Conservation (phyloP, 2,329 filamentous ascomycete genomes). For the Exophiala xenobiotica region DNA sequence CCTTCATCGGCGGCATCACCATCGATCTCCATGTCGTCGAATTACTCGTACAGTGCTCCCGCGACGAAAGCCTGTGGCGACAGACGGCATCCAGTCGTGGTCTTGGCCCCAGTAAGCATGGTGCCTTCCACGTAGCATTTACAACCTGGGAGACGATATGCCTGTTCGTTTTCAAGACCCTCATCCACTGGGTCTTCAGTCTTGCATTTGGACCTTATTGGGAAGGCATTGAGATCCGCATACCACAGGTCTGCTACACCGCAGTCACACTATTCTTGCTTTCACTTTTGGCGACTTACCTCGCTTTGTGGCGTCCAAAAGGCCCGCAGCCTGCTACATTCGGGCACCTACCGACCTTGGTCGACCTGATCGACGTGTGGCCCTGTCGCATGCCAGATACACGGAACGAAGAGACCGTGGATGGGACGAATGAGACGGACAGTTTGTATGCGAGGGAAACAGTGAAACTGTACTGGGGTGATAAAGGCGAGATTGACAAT, state of each 20-base stretch:
- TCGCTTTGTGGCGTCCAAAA: neutral
- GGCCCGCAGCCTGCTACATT: neutral
- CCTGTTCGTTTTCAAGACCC: conserved; percentile 5
- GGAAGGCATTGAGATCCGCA: conserved; percentile 3
- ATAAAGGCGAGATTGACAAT: neutral
- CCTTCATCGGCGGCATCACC: neutral
- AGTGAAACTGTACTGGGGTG: neutral
- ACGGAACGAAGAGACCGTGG: neutral
- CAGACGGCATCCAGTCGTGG: neutral
- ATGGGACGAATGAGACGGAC: neutral
- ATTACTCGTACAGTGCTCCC: conserved; percentile 2
- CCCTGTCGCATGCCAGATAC: neutral
- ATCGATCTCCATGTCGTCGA: conserved; percentile 3
- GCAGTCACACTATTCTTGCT: neutral
- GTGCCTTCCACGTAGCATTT: neutral
- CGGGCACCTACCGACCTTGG: neutral
- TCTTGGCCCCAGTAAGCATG: neutral
- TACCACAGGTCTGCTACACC: conserved; percentile 1
- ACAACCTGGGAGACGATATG: neutral
- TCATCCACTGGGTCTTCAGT: conserved; percentile 1
- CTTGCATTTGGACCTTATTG: conserved; percentile 1
- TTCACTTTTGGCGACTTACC: neutral
- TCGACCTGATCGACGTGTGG: neutral
- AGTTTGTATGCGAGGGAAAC: no score
- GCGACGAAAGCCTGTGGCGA: conserved; percentile 5